Conservation (phyloP, 345 rosid species). For the Pistacia atlantica region DNA sequence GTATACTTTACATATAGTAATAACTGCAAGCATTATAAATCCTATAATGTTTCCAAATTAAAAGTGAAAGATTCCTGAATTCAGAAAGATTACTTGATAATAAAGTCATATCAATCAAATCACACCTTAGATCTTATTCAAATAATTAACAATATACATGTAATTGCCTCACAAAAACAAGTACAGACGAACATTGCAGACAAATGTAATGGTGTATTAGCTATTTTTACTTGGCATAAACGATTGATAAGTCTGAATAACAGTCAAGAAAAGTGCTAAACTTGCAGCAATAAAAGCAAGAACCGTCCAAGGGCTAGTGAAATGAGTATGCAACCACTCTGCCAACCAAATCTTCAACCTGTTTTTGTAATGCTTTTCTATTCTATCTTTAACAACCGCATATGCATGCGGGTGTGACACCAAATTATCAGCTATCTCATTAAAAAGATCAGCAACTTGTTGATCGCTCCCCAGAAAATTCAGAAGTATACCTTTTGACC, state of each 20-base stretch:
- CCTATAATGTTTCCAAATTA: too few species aligned
- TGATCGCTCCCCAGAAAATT: conserved; percentile 8
- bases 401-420: background rate
- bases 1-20: too few species aligned
- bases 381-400: background rate
- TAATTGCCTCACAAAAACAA: too few species aligned
- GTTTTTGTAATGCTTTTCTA: background rate
- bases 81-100: too few species aligned
- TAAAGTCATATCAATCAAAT: too few species aligned
- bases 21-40: too few species aligned
- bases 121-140: too few species aligned
- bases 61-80: too few species aligned
- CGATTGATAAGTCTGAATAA: background rate
- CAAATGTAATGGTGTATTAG: too few species aligned
- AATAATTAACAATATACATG: too few species aligned
- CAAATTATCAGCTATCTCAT: conserved; percentile 1
- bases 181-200: too few species aligned
- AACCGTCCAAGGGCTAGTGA: background rate
- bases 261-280: background rate
- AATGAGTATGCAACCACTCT: background rate
- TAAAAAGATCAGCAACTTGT: background rate
- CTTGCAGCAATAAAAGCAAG: background rate
- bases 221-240: background rate
- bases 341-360: background rate
- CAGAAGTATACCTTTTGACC: background rate